A percentile compares a stretch with the other conserved stretches of the same genome.
These are phyloP conservation scores for Xerocomellus intermedius DNA, from an alignment of 768 basidiomycete genomes.

Conservation along the genomic window DNA sequence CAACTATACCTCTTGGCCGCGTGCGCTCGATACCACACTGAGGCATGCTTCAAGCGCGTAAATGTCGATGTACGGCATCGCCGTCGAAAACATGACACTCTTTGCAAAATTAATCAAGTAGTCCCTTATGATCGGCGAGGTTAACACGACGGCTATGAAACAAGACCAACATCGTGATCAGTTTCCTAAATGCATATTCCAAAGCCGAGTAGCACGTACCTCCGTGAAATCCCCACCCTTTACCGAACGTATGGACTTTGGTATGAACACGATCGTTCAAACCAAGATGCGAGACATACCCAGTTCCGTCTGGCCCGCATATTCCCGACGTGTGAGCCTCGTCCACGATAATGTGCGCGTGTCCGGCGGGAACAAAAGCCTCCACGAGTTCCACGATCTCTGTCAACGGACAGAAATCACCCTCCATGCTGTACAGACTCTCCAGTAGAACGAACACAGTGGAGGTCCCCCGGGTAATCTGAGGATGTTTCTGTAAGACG, in stretches of 20 bases:
- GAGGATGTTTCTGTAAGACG: conserved; percentile 23
- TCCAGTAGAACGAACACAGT: conserved; percentile 52
- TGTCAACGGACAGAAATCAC: conserved; percentile 48
- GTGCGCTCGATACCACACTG: conserved; percentile 8
- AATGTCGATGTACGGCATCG: conserved; percentile 20
- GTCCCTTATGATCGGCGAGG: conserved; percentile 14
- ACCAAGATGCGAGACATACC: conserved; percentile 41
- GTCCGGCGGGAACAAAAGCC: conserved; percentile 34
- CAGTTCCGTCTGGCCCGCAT: conserved; percentile 49
- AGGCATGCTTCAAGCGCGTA: conserved; percentile 44
- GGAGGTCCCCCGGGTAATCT: conserved; percentile 23
- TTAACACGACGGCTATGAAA: conserved; percentile 18
- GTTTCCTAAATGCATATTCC: too few relatives aligned
- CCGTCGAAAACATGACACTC: conserved; percentile 22
- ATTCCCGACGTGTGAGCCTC: conserved; percentile 58
- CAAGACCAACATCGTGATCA: background rate
- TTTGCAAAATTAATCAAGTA: conserved; percentile 23
- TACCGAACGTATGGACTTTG: conserved; percentile 54
- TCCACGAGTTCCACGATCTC: conserved; percentile 42
- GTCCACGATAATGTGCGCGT: conserved; percentile 49
- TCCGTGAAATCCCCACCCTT: conserved; percentile 29
- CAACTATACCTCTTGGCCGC: conserved; percentile 19
- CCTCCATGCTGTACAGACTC: conserved; percentile 61
- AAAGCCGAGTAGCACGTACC: background rate
- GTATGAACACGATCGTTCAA: conserved; percentile 43